phyloP scores from a whole-genome alignment of 140 eudicot genomes.

The Stevia rebaudiana region DNA sequence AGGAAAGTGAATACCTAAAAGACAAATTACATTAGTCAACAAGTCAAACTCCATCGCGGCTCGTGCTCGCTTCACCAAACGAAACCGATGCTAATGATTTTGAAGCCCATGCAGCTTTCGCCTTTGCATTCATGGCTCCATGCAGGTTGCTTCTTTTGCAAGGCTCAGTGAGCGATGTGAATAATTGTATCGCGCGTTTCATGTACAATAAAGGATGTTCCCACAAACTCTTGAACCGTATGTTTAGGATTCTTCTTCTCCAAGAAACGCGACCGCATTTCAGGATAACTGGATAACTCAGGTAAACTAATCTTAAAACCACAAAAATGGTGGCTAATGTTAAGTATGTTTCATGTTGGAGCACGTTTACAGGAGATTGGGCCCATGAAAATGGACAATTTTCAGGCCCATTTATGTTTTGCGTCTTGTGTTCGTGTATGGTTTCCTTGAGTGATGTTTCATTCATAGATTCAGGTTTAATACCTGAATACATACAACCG shows the following conservation, averaged over 20 bases:
- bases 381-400: constrained; percentile 88
- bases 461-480: constrained; percentile 29
- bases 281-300: constrained; percentile 38
- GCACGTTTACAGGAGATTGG: constrained; percentile 65
- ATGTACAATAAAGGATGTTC: constrained; percentile 52
- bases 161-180: constrained; percentile 55
- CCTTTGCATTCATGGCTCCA: constrained; percentile 77
- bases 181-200: constrained; percentile 54
- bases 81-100: constrained; percentile 83
- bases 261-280: constrained; percentile 43
- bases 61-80: constrained; percentile 67
- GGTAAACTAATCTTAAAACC: constrained; percentile 42
- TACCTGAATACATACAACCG: constrained; percentile 35
- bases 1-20: constrained; percentile 11
- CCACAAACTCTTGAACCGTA: constrained; percentile 55
- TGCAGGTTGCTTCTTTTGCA: constrained; percentile 76
- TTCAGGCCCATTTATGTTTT: constrained; percentile 31
- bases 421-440: constrained; percentile 26
- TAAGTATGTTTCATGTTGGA: constrained; percentile 67
- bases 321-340: constrained; percentile 67
- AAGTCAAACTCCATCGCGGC: constrained; percentile 30
- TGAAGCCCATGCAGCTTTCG: constrained; percentile 82
- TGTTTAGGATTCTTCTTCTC: constrained; percentile 49
- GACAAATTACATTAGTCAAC: neutral
- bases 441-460: constrained; percentile 32